phyloP scores from a whole-genome alignment of 306 rosid genomes.

The Fragaria vesca region DNA sequence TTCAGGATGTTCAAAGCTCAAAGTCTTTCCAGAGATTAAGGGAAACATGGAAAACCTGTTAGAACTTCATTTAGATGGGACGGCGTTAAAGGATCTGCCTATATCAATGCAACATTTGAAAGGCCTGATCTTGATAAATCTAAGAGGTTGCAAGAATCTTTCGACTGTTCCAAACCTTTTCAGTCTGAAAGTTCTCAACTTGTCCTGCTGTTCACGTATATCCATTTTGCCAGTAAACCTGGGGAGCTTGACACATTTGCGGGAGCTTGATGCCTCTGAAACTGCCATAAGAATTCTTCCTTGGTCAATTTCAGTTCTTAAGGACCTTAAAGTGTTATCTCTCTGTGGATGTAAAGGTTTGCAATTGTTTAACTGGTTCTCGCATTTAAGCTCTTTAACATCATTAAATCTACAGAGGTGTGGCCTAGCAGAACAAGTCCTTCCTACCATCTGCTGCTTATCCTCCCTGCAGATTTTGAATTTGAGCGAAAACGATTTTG shows the following conservation, averaged over 20 bases:
- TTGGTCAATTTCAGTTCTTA: no score
- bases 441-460: conserved; percentile 4
- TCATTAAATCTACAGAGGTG: conserved; percentile 16
- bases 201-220: background rate
- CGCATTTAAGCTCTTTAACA: background rate
- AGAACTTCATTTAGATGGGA: conserved; percentile 15
- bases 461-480: conserved; percentile 19
- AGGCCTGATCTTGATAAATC: background rate
- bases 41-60: background rate
- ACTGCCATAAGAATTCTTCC: background rate
- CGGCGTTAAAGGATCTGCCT: background rate
- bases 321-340: background rate
- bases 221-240: background rate
- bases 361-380: background rate
- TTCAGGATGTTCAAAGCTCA: conserved; percentile 16
- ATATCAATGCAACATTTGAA: background rate
- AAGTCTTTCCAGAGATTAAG: background rate
- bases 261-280: conserved; percentile 10
- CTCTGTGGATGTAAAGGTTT: background rate
- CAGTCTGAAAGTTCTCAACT: background rate
- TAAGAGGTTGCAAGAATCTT: background rate
- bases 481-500: conserved; percentile 10
- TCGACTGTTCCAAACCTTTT: background rate
- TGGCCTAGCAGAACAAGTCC: conserved; percentile 5
- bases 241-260: conserved; percentile 2